A percentile compares a stretch with the other conserved stretches of the same genome.
phyloP scores from a whole-genome alignment of 2,329 filamentous ascomycete species.

The Cercospora janseana region DNA sequence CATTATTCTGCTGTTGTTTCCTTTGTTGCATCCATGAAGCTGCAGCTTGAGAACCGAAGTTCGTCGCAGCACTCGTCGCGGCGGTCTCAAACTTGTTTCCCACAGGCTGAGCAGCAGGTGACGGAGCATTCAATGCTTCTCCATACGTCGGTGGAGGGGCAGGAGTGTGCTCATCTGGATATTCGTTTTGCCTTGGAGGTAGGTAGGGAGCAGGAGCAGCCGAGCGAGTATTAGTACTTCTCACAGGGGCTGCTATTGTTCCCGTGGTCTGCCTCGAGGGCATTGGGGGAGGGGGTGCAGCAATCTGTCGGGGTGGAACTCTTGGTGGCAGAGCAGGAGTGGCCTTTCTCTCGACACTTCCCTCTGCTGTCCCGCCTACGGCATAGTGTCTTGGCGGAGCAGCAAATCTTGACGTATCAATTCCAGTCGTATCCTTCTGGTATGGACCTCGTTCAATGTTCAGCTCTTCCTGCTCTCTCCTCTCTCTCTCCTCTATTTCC shows the following conservation, averaged over 20 bases:
- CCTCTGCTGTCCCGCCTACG: conserved; percentile 27
- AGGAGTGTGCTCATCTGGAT: conserved; percentile 46
- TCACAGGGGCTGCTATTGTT: conserved; percentile 4
- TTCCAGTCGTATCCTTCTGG: conserved; percentile 66
- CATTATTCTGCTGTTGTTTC: conserved; percentile 30
- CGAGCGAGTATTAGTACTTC: not conserved
- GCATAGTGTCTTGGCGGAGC: conserved; percentile 56
- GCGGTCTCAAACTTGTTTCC: conserved; percentile 11
- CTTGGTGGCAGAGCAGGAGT: conserved; percentile 28
- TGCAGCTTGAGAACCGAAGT: conserved; percentile 5
- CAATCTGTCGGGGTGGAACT: conserved; percentile 30
- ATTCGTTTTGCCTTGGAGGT: conserved; percentile 64
- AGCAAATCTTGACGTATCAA: conserved; percentile 67
- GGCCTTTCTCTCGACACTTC: conserved; percentile 22
- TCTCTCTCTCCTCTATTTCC: conserved; percentile 35
- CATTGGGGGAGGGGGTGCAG: conserved; percentile 16
- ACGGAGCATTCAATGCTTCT: conserved; percentile 35
- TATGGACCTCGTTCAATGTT: conserved; percentile 59
- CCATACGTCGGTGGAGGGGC: conserved; percentile 51
- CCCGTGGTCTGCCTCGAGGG: conserved; percentile 10
- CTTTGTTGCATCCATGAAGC: conserved; percentile 8
- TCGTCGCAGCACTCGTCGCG: conserved; percentile 14
- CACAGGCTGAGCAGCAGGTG: conserved; percentile 9
- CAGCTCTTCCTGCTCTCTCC: conserved; percentile 38
- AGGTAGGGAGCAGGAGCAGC: conserved; percentile 63